Evolutionary conservation across 2,329 filamentous ascomycete genomes (phyloP).

Genomic region (Xylaria sp.): DNA sequence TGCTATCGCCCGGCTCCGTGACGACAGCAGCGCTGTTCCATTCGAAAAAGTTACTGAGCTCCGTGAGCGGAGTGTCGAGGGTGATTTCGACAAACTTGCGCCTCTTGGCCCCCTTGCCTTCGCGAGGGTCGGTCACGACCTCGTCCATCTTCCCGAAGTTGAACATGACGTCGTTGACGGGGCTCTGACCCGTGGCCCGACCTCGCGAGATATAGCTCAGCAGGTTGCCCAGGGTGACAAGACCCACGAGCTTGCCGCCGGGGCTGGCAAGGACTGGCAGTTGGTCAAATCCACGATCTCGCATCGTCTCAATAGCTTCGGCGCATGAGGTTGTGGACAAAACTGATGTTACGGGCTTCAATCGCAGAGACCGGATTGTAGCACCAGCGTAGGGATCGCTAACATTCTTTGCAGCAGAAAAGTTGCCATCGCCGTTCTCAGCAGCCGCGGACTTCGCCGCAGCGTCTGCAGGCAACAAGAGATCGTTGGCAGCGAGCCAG

Average conservation of each 20-base stretch:
- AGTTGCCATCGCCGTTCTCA: conserved; percentile 45
- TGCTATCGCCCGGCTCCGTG: conserved; percentile 75
- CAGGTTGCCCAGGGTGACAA: conserved; percentile 94
- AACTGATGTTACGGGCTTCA: conserved; percentile 94
- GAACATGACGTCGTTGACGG: conserved; percentile 93
- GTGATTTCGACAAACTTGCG: conserved; percentile 94
- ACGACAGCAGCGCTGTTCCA: conserved; percentile 98
- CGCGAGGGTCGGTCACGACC: conserved; percentile 85
- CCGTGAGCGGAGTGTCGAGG: conserved; percentile 82
- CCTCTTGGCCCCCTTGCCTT: conserved; percentile 57
- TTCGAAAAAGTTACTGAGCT: conserved; percentile 92
- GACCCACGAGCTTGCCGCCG: conserved; percentile 80
- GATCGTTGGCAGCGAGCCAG: conserved; percentile 96
- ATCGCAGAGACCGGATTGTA: conserved; percentile 82
- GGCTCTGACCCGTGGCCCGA: conserved; percentile 77
- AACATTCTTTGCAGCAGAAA: conserved; percentile 47
- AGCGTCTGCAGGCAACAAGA: conserved; percentile 70
- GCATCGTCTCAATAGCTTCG: conserved; percentile 96
- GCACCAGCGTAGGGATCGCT: conserved; percentile 79
- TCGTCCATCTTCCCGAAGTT: conserved; percentile 90
- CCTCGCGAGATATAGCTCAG: conserved; percentile 89
- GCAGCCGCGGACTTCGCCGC: conserved; percentile 58
- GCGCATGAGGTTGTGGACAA: conserved; percentile 76
- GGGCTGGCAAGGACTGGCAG: conserved; percentile 84
- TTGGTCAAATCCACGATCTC: conserved; percentile 97